Evolutionary conservation across 2,329 filamentous ascomycete genomes (phyloP).

Genomic region (Curvularia spicifera): DNA sequence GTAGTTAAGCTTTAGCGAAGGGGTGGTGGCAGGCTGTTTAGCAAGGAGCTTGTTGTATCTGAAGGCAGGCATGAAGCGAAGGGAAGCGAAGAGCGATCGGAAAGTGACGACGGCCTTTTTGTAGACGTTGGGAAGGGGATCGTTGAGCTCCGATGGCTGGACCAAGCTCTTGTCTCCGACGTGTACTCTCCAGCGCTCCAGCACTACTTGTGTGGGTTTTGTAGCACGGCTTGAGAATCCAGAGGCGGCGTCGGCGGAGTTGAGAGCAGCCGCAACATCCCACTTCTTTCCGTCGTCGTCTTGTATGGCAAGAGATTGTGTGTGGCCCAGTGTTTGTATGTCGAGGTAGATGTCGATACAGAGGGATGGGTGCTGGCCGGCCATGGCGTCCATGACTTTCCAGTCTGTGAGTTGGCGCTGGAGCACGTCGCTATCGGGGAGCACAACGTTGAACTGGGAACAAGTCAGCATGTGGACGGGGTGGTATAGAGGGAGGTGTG

Average conservation of each 20-base stretch:
- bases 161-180: slow-evolving; percentile 66
- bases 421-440: slow-evolving; percentile 90
- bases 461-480: slow-evolving; percentile 17
- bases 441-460: slow-evolving; percentile 86
- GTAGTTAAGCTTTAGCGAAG: slow-evolving; percentile 75
- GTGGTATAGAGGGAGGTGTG: not conserved
- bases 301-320: slow-evolving; percentile 83
- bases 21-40: slow-evolving; percentile 69
- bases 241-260: slow-evolving; percentile 60
- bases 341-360: slow-evolving; percentile 92
- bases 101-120: slow-evolving; percentile 97
- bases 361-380: slow-evolving; percentile 79
- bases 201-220: slow-evolving; percentile 71
- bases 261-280: slow-evolving; percentile 87
- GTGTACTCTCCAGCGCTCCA: slow-evolving; percentile 91
- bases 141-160: slow-evolving; percentile 63
- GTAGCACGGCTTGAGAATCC: slow-evolving; percentile 56
- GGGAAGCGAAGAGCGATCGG: slow-evolving; percentile 81
- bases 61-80: slow-evolving; percentile 84
- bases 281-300: slow-evolving; percentile 91
- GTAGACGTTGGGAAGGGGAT: slow-evolving; percentile 83
- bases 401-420: slow-evolving; percentile 80
- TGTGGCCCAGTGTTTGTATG: slow-evolving; percentile 76
- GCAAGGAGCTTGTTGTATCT: slow-evolving; percentile 78
- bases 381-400: slow-evolving; percentile 78